Base-by-base conservation (phyloP, 352 stramenopile species). In the Pythium sukuiense region DNA sequence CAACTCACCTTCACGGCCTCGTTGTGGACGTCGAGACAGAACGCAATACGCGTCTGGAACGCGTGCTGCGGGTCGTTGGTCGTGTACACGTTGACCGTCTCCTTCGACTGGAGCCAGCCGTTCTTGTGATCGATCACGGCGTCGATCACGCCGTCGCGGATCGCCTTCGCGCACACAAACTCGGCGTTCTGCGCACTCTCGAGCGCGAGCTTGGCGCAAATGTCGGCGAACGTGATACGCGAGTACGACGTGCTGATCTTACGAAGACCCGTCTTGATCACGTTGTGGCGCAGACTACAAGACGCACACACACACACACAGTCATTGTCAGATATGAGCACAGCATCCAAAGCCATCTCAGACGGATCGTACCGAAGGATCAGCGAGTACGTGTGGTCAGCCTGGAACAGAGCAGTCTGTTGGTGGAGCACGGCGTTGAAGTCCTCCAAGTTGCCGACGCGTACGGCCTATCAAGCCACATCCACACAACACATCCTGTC, bases 1-100 rank as follows among this genome's bases (percentile, higher is more conserved):
- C 37, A 43, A 57, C 83, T 26, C 35, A 86, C 79, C 78, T 98
- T 97, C 33, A 99, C 94, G 43, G 97, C 97, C 80, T 99, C 97
- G 75, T 99, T 99, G 82, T 99, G 97, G 52, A 99, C 98, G 46
- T 99, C 97, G 35, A 99, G 82, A 80, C 97, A 99, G 73, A 99
- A 99, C 5, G 93, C 95, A 76, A 99, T 99, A 73, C 97, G 93
- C 59, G 92, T 88, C 72, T 99, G 93, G 76, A 99, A 99, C 13
- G 96, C 97, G 65, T 94, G 85, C 45, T 97, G 85, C 33, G 97
- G 96, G 75, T 99, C 94, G 62, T 94, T 97, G 2, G 95, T 99
- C 18, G 89, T 96, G 74, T 96, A 95, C 48, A 94, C 80, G 59
- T 93, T 92, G 32, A 91, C 78, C 7, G 82, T 92, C 61, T 95